Conservation (phyloP, 1,139 yeast genomes). For the Arxiozyma heterogenica region DNA sequence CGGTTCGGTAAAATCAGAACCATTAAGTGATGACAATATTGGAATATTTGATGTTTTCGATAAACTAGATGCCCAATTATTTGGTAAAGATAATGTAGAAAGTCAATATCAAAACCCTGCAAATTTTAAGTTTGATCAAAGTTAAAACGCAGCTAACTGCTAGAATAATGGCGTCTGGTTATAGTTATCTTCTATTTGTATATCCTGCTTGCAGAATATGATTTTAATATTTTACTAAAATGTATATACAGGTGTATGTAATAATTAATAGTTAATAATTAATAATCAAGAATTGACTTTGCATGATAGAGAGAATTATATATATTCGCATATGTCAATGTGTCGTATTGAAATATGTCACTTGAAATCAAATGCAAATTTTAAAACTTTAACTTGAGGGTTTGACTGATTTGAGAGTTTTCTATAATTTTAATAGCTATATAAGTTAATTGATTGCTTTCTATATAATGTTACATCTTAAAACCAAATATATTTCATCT, state of each 20-base stretch:
- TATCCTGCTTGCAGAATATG: too few species aligned
- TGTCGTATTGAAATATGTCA: too few species aligned
- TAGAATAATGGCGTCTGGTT: not conserved
- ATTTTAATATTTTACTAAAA: too few species aligned
- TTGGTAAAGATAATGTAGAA: conserved; percentile 48
- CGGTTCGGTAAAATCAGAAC: not conserved
- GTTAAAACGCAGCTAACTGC: not conserved
- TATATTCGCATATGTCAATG: too few species aligned
- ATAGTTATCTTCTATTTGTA: too few species aligned
- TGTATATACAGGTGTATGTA: too few species aligned
- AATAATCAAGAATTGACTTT: not conserved
- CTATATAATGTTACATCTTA: not conserved
- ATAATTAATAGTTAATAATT: not conserved
- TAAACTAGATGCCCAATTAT: conserved; percentile 70
- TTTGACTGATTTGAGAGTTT: not conserved
- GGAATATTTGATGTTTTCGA: conserved; percentile 71
- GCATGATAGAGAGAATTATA: not conserved
- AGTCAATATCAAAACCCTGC: conserved; percentile 33
- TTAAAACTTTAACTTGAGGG: too few species aligned
- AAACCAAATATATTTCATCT: conserved; percentile 1
- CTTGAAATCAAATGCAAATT: too few species aligned
- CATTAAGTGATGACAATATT: not conserved
- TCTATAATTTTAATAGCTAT: not conserved
- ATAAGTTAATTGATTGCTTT: not conserved
- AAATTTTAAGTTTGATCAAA: not conserved